A percentile compares a stretch with the other conserved stretches of the same genome.
Evolutionary conservation across 2,329 filamentous ascomycete genomes (phyloP).

Genomic region (Penicillium rolfsii): DNA sequence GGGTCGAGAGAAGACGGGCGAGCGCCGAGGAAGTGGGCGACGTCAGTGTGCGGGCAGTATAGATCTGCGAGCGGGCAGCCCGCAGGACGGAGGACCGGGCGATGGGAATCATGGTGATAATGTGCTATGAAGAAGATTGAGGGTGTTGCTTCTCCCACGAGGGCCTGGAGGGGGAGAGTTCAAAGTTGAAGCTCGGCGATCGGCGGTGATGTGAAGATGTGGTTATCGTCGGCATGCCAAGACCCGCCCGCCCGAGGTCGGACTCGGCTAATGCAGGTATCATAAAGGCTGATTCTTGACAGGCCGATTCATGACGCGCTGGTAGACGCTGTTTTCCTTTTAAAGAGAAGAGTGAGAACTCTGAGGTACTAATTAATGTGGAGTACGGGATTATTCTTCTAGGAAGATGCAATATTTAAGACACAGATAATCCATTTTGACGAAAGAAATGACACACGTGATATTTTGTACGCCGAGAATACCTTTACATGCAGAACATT

Average conservation of each 20-base stretch:
- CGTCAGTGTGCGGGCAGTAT: conserved; percentile 43
- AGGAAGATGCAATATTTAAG: background rate
- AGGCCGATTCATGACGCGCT: conserved; percentile 5
- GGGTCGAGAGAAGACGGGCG: conserved; percentile 76
- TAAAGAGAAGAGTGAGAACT: no score
- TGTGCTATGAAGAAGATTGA: conserved; percentile 1
- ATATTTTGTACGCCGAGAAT: conserved; percentile 39
- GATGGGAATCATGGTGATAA: conserved; percentile 38
- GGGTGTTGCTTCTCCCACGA: conserved; percentile 17
- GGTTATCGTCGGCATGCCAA: conserved; percentile 44
- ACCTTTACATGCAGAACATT: conserved; percentile 41
- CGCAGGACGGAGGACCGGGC: conserved; percentile 47
- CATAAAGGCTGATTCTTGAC: conserved; percentile 21
- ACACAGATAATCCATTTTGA: conserved; percentile 1
- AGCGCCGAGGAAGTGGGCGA: conserved; percentile 59
- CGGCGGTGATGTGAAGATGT: conserved; percentile 32
- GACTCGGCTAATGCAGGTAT: conserved; percentile 39
- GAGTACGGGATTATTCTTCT: background rate
- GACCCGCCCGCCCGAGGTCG: conserved; percentile 39
- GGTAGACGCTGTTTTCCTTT: background rate
- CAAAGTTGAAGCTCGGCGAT: conserved; percentile 28
- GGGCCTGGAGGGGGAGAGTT: conserved; percentile 22
- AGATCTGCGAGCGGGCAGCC: conserved; percentile 52
- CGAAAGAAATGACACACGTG: conserved; percentile 34
- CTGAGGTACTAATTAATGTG: background rate